These are phyloP conservation scores for Stereocaulon alpinum DNA, from an alignment of 495 filamentous ascomycete genomes.

Conservation along the genomic window DNA sequence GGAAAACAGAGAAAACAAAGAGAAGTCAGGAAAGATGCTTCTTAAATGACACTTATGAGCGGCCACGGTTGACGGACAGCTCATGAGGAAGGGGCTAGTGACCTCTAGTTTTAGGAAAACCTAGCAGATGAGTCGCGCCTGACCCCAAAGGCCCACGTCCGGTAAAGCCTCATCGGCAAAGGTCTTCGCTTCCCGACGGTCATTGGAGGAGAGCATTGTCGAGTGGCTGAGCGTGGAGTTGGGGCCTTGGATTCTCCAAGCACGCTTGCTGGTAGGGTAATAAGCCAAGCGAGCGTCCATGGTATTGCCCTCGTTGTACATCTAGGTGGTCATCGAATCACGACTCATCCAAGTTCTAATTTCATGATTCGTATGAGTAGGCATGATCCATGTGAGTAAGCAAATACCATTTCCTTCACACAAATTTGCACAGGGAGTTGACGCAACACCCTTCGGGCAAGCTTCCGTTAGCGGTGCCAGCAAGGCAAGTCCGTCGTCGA, in stretches of 20 bases:
- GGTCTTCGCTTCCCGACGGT: slow-evolving; percentile 1
- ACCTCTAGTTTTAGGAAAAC: slow-evolving; percentile 1
- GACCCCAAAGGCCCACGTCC: not conserved
- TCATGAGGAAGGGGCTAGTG: slow-evolving; percentile 8
- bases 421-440: no score
- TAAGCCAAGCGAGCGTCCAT: no score
- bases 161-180: not conserved
- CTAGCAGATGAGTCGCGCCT: not conserved
- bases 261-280: no score
- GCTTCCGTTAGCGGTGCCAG: slow-evolving; percentile 3
- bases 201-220: not conserved
- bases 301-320: no score
- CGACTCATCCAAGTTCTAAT: no score
- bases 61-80: not conserved
- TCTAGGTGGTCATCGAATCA: no score
- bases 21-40: not conserved
- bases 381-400: no score
- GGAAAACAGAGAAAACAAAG: not conserved
- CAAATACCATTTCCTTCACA: no score
- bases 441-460: not conserved
- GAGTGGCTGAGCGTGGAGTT: slow-evolving; percentile 3
- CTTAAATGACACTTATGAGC: not conserved
- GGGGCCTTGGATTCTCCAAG: not conserved
- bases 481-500: slow-evolving; percentile 3
- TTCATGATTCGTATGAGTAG: no score